Conservation (phyloP, 495 filamentous ascomycete genomes). For the Hypoxylon intermedium region DNA sequence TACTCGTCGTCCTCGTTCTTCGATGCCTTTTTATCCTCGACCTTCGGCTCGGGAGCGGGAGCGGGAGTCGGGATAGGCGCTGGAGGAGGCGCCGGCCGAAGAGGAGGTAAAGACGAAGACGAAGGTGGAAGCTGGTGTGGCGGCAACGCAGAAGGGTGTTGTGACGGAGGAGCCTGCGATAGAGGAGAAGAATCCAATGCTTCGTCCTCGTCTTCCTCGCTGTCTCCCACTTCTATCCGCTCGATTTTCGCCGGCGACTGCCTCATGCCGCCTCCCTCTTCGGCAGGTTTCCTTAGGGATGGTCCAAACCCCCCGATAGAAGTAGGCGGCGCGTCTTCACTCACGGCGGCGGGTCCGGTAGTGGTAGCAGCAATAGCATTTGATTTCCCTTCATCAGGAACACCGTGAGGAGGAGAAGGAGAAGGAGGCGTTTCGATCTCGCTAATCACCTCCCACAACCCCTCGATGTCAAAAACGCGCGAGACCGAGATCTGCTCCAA, state of each 20-base stretch:
- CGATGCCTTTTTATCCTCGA: background rate
- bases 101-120: background rate
- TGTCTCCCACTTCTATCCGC: slow-evolving; percentile 39
- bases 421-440: slow-evolving; percentile 47
- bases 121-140: background rate
- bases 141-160: background rate
- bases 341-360: too few relatives aligned
- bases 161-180: slow-evolving; percentile 7
- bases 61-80: background rate
- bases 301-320: background rate
- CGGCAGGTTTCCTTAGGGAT: background rate
- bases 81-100: background rate
- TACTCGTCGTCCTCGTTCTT: slow-evolving; percentile 1
- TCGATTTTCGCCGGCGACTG: background rate
- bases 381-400: too few relatives aligned
- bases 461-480: slow-evolving; percentile 65
- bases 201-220: slow-evolving; percentile 46
- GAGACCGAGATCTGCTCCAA: slow-evolving; percentile 62
- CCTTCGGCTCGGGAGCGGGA: background rate
- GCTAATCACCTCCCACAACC: slow-evolving; percentile 61
- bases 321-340: background rate
- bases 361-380: background rate
- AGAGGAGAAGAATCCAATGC: slow-evolving; percentile 21
- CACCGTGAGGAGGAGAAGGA: background rate
- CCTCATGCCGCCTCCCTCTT: background rate